Base-by-base conservation (phyloP, 2,329 filamentous ascomycete genomes). In the Aspergillus amoenus region DNA sequence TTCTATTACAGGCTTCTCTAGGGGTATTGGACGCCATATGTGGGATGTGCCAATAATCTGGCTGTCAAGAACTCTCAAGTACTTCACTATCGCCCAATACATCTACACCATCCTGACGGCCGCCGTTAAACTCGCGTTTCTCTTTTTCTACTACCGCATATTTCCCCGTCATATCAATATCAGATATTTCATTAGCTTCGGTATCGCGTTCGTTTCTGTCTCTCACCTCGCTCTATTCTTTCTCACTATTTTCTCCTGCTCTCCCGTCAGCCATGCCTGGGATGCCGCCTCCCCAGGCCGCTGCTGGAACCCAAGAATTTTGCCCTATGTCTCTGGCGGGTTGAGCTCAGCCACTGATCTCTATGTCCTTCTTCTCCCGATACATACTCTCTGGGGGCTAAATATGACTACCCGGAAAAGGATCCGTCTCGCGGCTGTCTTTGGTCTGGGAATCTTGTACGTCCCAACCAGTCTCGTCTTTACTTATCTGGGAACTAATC, bases 131-230 rank as follows among this genome's bases (percentile, higher is more conserved):
- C 56, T 68, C 18, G 71, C 70, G 15, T 65, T 67, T 18, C 48
- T 70, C 4, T 49, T 63, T 21, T 66, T 72, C 56, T 71, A 64
- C 57, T 50, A 61, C 44, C 68, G 71, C 15, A 63, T 73, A 51
- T 73, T 73, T 46, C 62, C 56, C 6, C 62, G 48, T 22, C 17
- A 13, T 15, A 65, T 69, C 54, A 52, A 62, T 2, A 41, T 66
- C 5, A 22, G 42, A 24, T 59, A 55, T 27, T 64, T 63, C 30
- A 39, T 51, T 39, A 30, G 57, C 9, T 46, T 46, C n/a, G 43
- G 43, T 2, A 22, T 46, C 43, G 43, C n/a, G 5, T 46, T 46
- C 24, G 43, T 46, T 17, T 12, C 43, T 11, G 27, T 32, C 21
- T 13, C 43, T 17, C 22, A 27, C 6, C 65, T 69, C 45, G 57